A percentile compares a stretch with the other conserved stretches of the same genome.
These are phyloP conservation scores for Fusarium sp. DNA, from an alignment of 2,329 filamentous ascomycete species.

Conservation along the genomic window DNA sequence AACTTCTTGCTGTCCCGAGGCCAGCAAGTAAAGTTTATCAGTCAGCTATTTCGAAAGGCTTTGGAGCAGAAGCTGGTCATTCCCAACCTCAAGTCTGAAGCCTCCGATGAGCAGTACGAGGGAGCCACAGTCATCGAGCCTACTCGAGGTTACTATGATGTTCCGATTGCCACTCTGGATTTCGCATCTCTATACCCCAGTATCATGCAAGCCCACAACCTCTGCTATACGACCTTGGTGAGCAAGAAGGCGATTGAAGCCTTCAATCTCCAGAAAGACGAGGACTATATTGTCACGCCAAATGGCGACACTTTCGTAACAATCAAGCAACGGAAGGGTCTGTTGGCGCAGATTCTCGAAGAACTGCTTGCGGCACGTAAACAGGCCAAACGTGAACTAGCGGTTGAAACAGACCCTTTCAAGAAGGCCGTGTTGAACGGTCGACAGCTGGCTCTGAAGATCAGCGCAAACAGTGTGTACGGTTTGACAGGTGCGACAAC, in stretches of 20 bases:
- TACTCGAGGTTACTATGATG: slow-evolving; percentile 91
- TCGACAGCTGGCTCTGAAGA: slow-evolving; percentile 94
- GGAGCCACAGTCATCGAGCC: slow-evolving; percentile 99
- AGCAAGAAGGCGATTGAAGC: slow-evolving; percentile 80
- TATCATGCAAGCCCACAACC: slow-evolving; percentile 98
- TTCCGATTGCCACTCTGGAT: slow-evolving; percentile 96
- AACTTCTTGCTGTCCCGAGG: slow-evolving; percentile 92
- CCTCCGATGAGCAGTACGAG: slow-evolving; percentile 91
- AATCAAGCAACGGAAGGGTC: slow-evolving; percentile 87
- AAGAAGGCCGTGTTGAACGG: slow-evolving; percentile 98
- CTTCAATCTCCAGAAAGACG: slow-evolving; percentile 84
- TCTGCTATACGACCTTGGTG: slow-evolving; percentile 96
- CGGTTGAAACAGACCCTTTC: slow-evolving; percentile 92
- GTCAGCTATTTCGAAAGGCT: slow-evolving; percentile 95
- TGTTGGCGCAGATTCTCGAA: slow-evolving; percentile 95
- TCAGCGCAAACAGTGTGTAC: slow-evolving; percentile 98
- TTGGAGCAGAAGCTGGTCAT: slow-evolving; percentile 94
- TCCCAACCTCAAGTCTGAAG: slow-evolving; percentile 82
- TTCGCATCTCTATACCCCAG: slow-evolving; percentile 98
- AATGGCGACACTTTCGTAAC: slow-evolving; percentile 96
- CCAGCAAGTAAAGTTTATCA: slow-evolving; percentile 98
- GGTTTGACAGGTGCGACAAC: slow-evolving; percentile 96
- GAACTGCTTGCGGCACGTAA: slow-evolving; percentile 94
- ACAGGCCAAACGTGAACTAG: slow-evolving; percentile 91
- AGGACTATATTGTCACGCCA: slow-evolving; percentile 96